Base-by-base conservation (phyloP, 371 early-diverging fungal species). In the Thermomucor indicae-seudaticae region DNA sequence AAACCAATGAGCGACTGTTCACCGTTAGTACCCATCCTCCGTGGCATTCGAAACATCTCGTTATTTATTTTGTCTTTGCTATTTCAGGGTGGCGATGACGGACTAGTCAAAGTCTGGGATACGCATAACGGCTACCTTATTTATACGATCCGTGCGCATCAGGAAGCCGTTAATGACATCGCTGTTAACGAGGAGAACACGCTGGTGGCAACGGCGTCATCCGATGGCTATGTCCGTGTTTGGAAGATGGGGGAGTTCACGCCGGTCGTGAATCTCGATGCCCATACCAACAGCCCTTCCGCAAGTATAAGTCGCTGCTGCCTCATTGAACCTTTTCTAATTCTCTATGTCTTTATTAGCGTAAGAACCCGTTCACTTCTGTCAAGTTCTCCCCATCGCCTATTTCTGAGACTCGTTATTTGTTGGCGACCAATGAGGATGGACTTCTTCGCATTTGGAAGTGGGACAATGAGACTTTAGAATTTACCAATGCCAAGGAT, bases 331-430 rank as follows among this genome's bases (percentile, higher is more conserved):
- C 27, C 3, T 27, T 38, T 0, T 25, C 7, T 45, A 7, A 28
- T 8, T 22, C 6, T 17, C 24, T 23, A 28, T n/a, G 5, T 27
- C 7, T 24, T 40, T 19, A 22, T 23, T 61, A 75, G 60, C 55
- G 71, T 30, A 88, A 89, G 57, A n/a, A n/a, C n/a, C 70, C 78
- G 5, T 84, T 92, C 41, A 88, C 84, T 0, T 80, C 83, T 5
- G 84, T 94, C 32, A 67, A 71, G 17, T 93, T 92, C 47, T 91
- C 93, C n/a, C 94, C 93, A 4, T 84, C 93, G 14, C 87, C 90
- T 2, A 64, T 76, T 49, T 64, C 74, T 23, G 84, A 85, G 41
- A 83, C 83, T 24, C 79, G 88, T 5, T 90, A 82, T 52, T 58
- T 95, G 10, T 72, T 91, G 47, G 88, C 90, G 0, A 86, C 88